These are phyloP conservation scores for Sporobolomyces phaffii DNA, from an alignment of 768 basidiomycete species.

Conservation along the genomic window DNA sequence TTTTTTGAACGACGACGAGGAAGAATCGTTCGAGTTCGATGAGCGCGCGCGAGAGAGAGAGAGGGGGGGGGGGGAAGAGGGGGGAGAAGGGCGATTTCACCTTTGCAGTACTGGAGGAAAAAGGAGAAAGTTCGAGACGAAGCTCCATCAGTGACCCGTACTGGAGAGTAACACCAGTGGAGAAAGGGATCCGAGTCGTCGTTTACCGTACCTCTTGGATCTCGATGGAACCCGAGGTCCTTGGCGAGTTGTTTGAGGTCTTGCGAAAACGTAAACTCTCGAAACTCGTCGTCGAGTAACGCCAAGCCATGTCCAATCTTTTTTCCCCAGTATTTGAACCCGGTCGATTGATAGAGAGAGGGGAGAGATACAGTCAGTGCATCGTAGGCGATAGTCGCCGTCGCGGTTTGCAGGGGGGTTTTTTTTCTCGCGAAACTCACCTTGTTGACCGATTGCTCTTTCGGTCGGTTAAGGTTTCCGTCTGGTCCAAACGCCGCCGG, in stretches of 20 bases:
- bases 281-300: conserved; percentile 73
- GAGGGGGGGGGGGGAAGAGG: conserved; percentile 50
- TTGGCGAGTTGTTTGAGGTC: conserved; percentile 60
- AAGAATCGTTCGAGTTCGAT: conserved; percentile 8
- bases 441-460: conserved; percentile 78
- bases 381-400: no score
- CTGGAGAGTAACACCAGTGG: no score
- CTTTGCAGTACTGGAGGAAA: background rate
- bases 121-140: no score
- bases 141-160: no score
- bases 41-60: no score
- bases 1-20: background rate
- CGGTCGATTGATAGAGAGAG: background rate
- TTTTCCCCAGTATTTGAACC: no score
- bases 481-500: conserved; percentile 68
- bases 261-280: conserved; percentile 50
- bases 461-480: conserved; percentile 60
- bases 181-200: no score
- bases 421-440: no score
- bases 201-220: conserved; percentile 67
- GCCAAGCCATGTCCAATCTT: conserved; percentile 61
- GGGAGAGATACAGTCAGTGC: background rate
- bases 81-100: background rate
- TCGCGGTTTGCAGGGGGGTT: no score
- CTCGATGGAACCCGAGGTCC: conserved; percentile 73